A percentile compares a stretch with the other conserved stretches of the same genome.
Conservation (phyloP, 2,329 filamentous ascomycete genomes). For the Orbilia blumenaviensis region DNA sequence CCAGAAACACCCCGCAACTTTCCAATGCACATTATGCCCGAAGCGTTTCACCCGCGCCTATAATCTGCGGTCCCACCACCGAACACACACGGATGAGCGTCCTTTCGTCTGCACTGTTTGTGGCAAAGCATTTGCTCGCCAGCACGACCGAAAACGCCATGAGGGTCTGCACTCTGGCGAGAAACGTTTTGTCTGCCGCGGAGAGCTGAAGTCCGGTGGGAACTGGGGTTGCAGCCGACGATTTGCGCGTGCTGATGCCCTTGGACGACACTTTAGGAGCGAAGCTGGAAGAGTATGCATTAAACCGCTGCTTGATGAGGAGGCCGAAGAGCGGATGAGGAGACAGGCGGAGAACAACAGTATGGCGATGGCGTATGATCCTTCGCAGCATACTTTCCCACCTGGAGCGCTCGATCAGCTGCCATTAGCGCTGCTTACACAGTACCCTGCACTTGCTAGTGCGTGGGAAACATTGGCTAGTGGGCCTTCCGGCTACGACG, state of each 20-base stretch:
- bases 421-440: constrained; percentile 86
- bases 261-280: constrained; percentile 92
- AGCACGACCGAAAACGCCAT: constrained; percentile 96
- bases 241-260: constrained; percentile 92
- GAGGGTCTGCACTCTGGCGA: constrained; percentile 95
- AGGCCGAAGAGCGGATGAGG: constrained; percentile 76
- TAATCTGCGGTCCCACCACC: constrained; percentile 91
- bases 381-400: constrained; percentile 63
- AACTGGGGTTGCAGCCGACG: constrained; percentile 93
- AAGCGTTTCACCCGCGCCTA: constrained; percentile 97
- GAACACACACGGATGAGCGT: constrained; percentile 95
- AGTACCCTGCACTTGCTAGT: constrained; percentile 91
- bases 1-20: constrained; percentile 97
- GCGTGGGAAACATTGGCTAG: constrained; percentile 82
- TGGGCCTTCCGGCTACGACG: constrained; percentile 72
- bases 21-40: constrained; percentile 90
- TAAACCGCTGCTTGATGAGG: constrained; percentile 94
- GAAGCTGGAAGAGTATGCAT: constrained; percentile 97
- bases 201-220: constrained; percentile 81
- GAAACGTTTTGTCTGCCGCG: constrained; percentile 98
- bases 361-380: constrained; percentile 69
- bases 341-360: constrained; percentile 67
- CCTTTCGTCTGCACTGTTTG: constrained; percentile 98
- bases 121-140: constrained; percentile 94
- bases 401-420: constrained; percentile 71